Conservation (phyloP, 768 basidiomycete genomes). For the Phaffia australis region DNA sequence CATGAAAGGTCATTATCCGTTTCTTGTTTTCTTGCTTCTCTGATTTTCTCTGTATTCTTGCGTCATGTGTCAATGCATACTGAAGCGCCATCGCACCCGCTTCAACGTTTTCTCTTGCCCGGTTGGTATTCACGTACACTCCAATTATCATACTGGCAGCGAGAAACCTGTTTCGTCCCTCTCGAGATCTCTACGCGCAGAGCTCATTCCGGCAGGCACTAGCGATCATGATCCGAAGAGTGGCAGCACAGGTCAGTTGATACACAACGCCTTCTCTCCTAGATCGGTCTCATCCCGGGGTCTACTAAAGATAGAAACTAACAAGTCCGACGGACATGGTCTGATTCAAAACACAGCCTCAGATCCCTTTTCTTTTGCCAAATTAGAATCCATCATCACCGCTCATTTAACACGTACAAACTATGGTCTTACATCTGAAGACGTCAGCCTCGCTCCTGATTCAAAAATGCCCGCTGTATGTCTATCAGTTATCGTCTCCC, state of each 20-base stretch:
- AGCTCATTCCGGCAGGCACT: constrained; percentile 52
- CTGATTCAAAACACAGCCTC: background rate
- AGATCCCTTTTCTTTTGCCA: constrained; percentile 14
- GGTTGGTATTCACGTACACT: background rate
- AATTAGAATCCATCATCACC: constrained; percentile 49
- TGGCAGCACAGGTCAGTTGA: no score
- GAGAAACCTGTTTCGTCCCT: constrained; percentile 59
- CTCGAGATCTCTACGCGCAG: constrained; percentile 57
- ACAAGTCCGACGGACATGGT: no score
- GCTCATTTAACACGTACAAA: constrained; percentile 57
- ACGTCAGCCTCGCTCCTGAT: constrained; percentile 2
- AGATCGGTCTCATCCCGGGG: constrained; percentile 4
- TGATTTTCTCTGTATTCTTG: background rate
- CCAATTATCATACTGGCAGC: constrained; percentile 39
- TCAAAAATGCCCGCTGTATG: constrained; percentile 15
- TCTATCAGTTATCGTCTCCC: background rate
- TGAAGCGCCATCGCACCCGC: constrained; percentile 13
- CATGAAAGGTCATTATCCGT: constrained; percentile 61
- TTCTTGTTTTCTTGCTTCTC: background rate
- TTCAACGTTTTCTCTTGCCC: background rate
- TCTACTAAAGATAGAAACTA: no score
- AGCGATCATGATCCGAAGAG: constrained; percentile 24
- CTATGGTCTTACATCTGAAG: constrained; percentile 56
- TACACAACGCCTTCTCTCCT: constrained; percentile 29
- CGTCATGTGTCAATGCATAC: background rate